These are phyloP conservation scores for Neurospora sp. DNA, from an alignment of 2,329 filamentous ascomycete genomes.

Conservation along the genomic window DNA sequence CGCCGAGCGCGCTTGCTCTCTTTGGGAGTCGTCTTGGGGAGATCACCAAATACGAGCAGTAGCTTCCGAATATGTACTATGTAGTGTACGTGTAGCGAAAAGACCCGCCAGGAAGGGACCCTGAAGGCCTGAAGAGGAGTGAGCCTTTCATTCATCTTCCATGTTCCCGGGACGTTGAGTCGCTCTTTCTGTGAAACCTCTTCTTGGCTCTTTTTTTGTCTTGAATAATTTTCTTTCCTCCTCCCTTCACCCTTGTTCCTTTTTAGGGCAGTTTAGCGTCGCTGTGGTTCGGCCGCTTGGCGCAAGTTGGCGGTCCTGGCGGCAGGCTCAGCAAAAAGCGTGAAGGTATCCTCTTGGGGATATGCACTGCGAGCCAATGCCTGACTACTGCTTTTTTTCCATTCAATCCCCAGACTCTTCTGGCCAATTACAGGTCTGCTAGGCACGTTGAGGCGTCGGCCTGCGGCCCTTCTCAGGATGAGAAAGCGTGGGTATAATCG, in stretches of 20 bases:
- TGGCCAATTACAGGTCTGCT: too few species aligned
- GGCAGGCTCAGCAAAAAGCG: not conserved
- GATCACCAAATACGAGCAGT: not conserved
- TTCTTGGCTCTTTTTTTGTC: not conserved
- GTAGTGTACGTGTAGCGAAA: not conserved
- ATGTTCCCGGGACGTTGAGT: not conserved
- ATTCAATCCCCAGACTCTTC: too few species aligned
- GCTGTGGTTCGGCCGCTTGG: not conserved
- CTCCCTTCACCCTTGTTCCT: not conserved
- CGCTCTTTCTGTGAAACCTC: not conserved
- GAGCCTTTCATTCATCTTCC: not conserved
- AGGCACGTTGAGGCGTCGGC: too few species aligned
- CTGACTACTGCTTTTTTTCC: not conserved
- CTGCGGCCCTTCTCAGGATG: too few species aligned
- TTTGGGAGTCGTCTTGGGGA: not conserved
- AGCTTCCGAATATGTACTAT: not conserved
- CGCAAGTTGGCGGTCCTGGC: not conserved
- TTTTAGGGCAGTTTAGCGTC: not conserved
- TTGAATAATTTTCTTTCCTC: not conserved
- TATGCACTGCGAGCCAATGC: not conserved
- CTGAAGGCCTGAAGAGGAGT: not conserved
- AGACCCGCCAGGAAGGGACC: not conserved
- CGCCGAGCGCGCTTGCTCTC: not conserved
- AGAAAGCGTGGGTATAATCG: not conserved
- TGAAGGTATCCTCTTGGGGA: not conserved